Evolutionary conservation across 2,329 filamentous ascomycete species (phyloP), one percentile per base, ranked within the genome.

Genomic region (Coccinonectria pachysandricola): DNA sequence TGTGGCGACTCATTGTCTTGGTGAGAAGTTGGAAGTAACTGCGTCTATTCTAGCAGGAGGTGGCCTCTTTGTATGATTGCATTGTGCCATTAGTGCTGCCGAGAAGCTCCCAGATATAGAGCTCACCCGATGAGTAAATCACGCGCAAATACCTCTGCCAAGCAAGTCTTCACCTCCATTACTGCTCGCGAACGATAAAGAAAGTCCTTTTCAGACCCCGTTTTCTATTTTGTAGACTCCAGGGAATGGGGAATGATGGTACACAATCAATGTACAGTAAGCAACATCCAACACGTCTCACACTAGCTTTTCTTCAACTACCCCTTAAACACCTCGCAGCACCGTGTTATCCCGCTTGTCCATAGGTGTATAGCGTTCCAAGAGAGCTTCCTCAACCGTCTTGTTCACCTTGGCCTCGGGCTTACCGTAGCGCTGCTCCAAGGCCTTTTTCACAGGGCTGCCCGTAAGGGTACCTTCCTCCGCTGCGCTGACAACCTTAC

Each of bases 361-460:
- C 32, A 68, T 49, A 1, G 62, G 62, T 39, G 48, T 59, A 43
- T 76, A 76, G 40, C 71, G 56, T 46, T 74, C 67, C 24, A 55
- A 59, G 27, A 77, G 50, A 21, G 62, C 57, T 45, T 74, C 64
- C 35, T 68, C 59, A 12, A 68, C 64, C 23, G 57, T 65, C 53
- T 65, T 65, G 33, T 60, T 54, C 36, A 60, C 45, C 28, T 46
- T 46, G 9, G 48, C 45, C 6, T 49, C 49, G 21, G 54, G 43
- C 37, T 56, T 60, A 47, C 64, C 55, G 37, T 64, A 75, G 25
- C 71, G 57, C 51, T 73, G 56, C 30, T 60, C 53, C 33, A 68
- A 52, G 7, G 68, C 68, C 48, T 52, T 60, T 42, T 73, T 59
- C 10, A 66, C 57, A 3, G 62, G 58, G 41, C 26, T 55, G 32